phyloP scores from a whole-genome alignment of 495 filamentous ascomycete species.

The Tuber microsphaerosporum region DNA sequence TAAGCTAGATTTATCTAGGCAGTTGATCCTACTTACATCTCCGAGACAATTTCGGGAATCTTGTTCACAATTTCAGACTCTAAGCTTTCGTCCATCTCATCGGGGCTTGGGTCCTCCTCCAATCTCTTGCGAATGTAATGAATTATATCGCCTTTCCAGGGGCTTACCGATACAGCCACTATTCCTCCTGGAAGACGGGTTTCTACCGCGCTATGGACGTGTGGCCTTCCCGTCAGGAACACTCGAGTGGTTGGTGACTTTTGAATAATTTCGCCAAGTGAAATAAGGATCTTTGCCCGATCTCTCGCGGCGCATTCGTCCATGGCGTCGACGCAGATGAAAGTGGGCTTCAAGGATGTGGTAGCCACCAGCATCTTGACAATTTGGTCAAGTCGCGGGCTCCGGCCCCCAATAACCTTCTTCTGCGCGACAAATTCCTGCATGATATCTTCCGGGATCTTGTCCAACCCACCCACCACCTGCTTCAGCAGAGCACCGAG shows the following conservation, averaged over 20 bases:
- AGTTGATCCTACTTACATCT: neutral
- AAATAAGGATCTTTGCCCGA: neutral
- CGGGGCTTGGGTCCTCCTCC: neutral
- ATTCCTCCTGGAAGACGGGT: neutral
- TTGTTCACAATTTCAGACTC: neutral
- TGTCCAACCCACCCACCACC: neutral
- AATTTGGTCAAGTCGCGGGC: neutral
- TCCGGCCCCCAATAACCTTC: neutral
- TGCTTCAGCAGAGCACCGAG: neutral
- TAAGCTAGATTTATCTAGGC: neutral
- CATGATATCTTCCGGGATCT: neutral
- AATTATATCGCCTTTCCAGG: neutral
- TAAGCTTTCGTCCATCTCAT: neutral
- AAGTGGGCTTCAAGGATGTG: neutral
- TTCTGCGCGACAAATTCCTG: neutral
- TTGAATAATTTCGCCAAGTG: neutral
- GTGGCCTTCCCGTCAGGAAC: neutral
- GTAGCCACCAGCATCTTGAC: neutral
- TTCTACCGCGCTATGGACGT: neutral
- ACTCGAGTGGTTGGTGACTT: neutral
- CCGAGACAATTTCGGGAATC: neutral
- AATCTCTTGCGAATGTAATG: neutral
- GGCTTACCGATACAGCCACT: neutral
- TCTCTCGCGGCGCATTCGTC: neutral
- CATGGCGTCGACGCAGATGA: neutral